A percentile compares a stretch with the other conserved stretches of the same genome.
Conservation (phyloP, 192 early-diverging fungal species). For the Anaeromyces robustus region DNA sequence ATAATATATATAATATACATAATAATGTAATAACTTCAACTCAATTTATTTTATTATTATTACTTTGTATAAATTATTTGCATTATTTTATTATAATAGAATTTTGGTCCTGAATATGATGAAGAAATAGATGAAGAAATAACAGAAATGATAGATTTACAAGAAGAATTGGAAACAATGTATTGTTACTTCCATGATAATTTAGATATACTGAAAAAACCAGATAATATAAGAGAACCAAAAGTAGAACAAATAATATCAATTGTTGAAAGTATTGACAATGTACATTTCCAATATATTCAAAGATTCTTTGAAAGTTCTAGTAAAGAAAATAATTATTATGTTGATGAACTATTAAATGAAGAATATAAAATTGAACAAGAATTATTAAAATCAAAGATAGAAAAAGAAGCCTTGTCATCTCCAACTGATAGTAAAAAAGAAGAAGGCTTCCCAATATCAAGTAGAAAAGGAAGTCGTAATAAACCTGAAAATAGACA, state of each 20-base stretch:
- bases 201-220: not conserved
- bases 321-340: not conserved
- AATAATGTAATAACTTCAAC: too few relatives aligned
- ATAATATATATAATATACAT: too few relatives aligned
- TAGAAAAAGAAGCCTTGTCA: not conserved
- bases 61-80: too few relatives aligned
- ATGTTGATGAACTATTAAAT: not conserved
- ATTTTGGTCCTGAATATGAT: not conserved
- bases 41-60: too few relatives aligned
- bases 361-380: not conserved
- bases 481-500: not conserved
- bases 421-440: not conserved
- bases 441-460: not conserved
- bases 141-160: not conserved
- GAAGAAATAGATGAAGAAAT: not conserved
- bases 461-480: not conserved
- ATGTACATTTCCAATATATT: not conserved
- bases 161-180: not conserved
- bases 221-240: not conserved
- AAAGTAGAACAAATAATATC: not conserved
- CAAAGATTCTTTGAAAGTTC: not conserved
- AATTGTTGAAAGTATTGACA: not conserved
- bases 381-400: not conserved
- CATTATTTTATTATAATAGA: not conserved
- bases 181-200: not conserved